These are phyloP conservation scores for Fusarium sp. DNA, from an alignment of 2,329 filamentous ascomycete genomes.

Conservation along the genomic window DNA sequence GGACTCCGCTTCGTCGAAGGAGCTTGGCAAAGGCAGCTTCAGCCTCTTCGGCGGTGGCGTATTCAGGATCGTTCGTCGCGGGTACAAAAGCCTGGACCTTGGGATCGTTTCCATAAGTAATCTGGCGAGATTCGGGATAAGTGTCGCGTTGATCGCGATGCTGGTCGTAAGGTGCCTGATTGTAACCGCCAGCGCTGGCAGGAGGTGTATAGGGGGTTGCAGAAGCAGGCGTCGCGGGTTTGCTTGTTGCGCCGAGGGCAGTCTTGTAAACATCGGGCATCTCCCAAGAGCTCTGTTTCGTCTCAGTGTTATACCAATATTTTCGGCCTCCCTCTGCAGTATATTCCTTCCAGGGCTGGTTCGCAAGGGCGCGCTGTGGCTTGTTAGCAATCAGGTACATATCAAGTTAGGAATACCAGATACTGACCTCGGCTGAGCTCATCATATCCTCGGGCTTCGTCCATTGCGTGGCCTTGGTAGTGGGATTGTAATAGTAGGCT, in stretches of 20 bases:
- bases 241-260: slow-evolving; percentile 71
- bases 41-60: slow-evolving; percentile 83
- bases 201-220: slow-evolving; percentile 57
- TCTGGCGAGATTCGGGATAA: slow-evolving; percentile 66
- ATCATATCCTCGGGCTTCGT: slow-evolving; percentile 91
- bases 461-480: slow-evolving; percentile 93
- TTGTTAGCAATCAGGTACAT: slow-evolving; percentile 19
- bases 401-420: background rate
- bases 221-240: slow-evolving; percentile 55
- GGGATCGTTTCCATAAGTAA: slow-evolving; percentile 66
- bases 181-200: slow-evolving; percentile 42
- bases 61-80: slow-evolving; percentile 79
- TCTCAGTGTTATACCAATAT: slow-evolving; percentile 96
- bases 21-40: slow-evolving; percentile 94
- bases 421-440: slow-evolving; percentile 79
- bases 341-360: slow-evolving; percentile 94
- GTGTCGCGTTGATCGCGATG: slow-evolving; percentile 53
- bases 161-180: slow-evolving; percentile 51
- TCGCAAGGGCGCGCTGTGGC: slow-evolving; percentile 75
- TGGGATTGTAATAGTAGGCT: slow-evolving; percentile 89
- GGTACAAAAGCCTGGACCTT: slow-evolving; percentile 70
- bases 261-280: slow-evolving; percentile 87
- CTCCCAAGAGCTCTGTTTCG: slow-evolving; percentile 93
- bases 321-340: slow-evolving; percentile 86
- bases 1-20: slow-evolving; percentile 84